Percentiles rank a stretch among this genome's conserved stretches.
Conservation (phyloP, 139 green algal species). For the Chlamydomonas applanata region DNA sequence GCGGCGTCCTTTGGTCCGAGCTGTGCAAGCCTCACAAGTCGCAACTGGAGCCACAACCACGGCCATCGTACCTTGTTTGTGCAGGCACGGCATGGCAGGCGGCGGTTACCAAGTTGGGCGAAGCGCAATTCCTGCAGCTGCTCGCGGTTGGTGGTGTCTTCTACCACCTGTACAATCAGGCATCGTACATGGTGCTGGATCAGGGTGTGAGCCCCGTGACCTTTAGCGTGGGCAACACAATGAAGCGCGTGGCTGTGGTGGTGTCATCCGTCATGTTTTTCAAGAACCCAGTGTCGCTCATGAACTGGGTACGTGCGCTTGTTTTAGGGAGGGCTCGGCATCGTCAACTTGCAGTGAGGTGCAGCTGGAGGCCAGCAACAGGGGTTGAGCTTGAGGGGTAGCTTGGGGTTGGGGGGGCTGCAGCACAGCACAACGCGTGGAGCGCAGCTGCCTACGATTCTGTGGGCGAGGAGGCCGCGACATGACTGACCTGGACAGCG, state of each 20-base stretch:
- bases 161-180: slow-evolving; percentile 91
- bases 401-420: too few relatives aligned
- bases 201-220: slow-evolving; percentile 82
- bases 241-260: slow-evolving; percentile 93
- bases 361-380: too few relatives aligned
- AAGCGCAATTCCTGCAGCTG: slow-evolving; percentile 50
- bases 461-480: too few relatives aligned
- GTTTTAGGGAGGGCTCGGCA: too few relatives aligned
- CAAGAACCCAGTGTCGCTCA: slow-evolving; percentile 63
- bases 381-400: too few relatives aligned
- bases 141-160: slow-evolving; percentile 74
- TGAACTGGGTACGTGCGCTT: slow-evolving; percentile 70
- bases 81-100: slow-evolving; percentile 38
- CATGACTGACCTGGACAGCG: too few relatives aligned
- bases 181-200: slow-evolving; percentile 88
- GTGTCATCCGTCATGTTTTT: slow-evolving; percentile 61
- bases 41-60: too few relatives aligned
- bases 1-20: too few relatives aligned
- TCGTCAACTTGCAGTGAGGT: too few relatives aligned
- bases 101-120: slow-evolving; percentile 49
- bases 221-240: slow-evolving; percentile 90
- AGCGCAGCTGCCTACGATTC: too few relatives aligned
- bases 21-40: too few relatives aligned
- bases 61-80: neutral
- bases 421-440: too few relatives aligned